Evolutionary conservation across 306 rosid species (phyloP).

Genomic region (Rubus parviflorus): DNA sequence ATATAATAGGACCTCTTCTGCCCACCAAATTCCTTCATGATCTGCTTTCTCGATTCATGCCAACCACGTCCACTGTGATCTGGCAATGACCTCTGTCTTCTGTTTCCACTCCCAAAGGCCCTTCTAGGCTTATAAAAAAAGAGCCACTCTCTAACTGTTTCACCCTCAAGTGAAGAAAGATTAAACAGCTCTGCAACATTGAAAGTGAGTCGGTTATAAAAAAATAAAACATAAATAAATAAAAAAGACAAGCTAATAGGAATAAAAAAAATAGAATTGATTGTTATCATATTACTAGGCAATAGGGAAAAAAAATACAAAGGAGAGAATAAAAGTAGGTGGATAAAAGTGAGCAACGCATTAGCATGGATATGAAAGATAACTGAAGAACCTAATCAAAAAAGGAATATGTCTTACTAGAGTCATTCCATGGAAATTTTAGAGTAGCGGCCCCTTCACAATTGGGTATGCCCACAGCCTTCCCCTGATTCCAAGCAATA

Average conservation of each 20-base stretch:
- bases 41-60: conserved; percentile 99
- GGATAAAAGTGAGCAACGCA: neutral
- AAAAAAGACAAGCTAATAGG: neutral
- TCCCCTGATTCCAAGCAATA: conserved; percentile 77
- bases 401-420: conserved; percentile 47
- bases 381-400: conserved; percentile 12
- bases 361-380: conserved; percentile 17
- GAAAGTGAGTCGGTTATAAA: neutral
- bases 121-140: conserved; percentile 95
- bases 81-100: conserved; percentile 94
- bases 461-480: conserved; percentile 91
- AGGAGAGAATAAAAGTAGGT: neutral
- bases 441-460: conserved; percentile 98
- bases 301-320: neutral
- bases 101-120: conserved; percentile 95
- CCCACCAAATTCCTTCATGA: conserved; percentile 85
- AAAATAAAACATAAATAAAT: neutral
- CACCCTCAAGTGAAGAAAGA: conserved; percentile 81
- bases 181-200: conserved; percentile 72
- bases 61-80: conserved; percentile 97
- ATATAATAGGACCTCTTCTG: conserved; percentile 94
- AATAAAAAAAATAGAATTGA: neutral
- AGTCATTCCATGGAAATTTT: conserved; percentile 98
- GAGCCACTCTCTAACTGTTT: conserved; percentile 94
- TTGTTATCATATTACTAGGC: neutral